These are phyloP conservation scores for Ogataea ramenticola DNA, from an alignment of 805 yeast species.

Conservation along the genomic window DNA sequence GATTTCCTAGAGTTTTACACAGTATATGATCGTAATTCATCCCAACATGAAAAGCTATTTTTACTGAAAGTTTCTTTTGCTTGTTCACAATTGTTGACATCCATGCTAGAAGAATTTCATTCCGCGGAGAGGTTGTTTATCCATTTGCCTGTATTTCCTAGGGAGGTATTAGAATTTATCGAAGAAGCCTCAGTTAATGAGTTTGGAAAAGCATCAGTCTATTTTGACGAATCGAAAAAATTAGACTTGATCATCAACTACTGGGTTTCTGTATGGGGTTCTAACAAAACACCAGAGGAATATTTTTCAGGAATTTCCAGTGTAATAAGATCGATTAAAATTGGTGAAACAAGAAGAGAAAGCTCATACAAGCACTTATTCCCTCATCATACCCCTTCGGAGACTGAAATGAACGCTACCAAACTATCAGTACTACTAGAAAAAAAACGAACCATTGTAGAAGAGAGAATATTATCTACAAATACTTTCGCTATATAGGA, in stretches of 20 bases:
- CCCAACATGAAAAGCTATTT: background rate
- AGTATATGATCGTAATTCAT: background rate
- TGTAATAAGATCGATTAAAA: background rate
- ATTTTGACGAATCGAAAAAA: background rate
- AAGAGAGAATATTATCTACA: too few relatives aligned
- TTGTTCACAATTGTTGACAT: background rate
- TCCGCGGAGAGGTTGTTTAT: background rate
- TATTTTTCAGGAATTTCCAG: background rate
- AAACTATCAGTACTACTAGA: background rate
- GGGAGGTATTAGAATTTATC: background rate
- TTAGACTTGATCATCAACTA: background rate
- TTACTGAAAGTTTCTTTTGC: background rate
- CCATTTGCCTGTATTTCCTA: background rate
- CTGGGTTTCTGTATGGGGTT: background rate
- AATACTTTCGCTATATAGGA: too few relatives aligned
- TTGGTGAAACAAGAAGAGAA: background rate
- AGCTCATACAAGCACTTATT: background rate
- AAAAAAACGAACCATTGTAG: background rate
- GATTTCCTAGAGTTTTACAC: constrained; percentile 11
- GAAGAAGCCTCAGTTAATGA: background rate
- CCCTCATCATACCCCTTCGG: background rate
- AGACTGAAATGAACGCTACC: too few relatives aligned
- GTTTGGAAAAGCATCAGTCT: background rate
- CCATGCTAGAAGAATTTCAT: background rate
- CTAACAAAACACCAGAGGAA: background rate